Evolutionary conservation across 1,139 yeast genomes (phyloP).

Genomic region (Zhuliangozyma blackwelliae): DNA sequence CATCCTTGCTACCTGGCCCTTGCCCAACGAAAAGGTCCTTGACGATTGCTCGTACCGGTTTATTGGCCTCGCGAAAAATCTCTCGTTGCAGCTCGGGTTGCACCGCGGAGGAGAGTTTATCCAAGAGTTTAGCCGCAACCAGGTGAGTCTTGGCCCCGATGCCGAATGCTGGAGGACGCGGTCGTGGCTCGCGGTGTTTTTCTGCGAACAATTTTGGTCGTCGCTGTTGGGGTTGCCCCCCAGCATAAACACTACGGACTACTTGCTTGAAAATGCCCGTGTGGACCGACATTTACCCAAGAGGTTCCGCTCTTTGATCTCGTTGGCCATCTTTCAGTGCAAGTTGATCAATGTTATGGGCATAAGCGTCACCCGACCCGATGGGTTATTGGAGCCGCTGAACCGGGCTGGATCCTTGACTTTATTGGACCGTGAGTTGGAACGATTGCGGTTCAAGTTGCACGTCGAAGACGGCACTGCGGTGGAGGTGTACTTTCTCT

Average conservation of each 20-base stretch:
- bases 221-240: conserved; percentile 87
- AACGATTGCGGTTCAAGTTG: conserved; percentile 60
- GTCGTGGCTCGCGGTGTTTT: conserved; percentile 86
- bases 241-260: conserved; percentile 73
- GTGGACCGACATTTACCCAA: conserved; percentile 64
- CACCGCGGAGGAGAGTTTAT: conserved; percentile 88
- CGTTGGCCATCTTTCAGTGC: conserved; percentile 78
- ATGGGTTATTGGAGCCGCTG: conserved; percentile 82
- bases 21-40: conserved; percentile 87
- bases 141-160: conserved; percentile 76
- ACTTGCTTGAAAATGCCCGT: conserved; percentile 73
- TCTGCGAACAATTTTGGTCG: conserved; percentile 89
- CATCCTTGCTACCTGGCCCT: conserved; percentile 84
- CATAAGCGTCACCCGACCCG: conserved; percentile 80
- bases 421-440: conserved; percentile 73
- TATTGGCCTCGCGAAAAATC: conserved; percentile 78
- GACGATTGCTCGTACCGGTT: conserved; percentile 91
- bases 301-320: conserved; percentile 67
- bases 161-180: conserved; percentile 95
- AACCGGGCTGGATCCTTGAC: conserved; percentile 77
- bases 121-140: conserved; percentile 86
- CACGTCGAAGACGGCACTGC: conserved; percentile 57
- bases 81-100: conserved; percentile 85
- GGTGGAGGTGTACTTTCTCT: conserved; percentile 76
- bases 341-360: conserved; percentile 86